Evolutionary conservation across 2,329 filamentous ascomycete species (phyloP), one percentile per base, ranked within the genome.

Genomic region (Ophiosphaerella korrae): DNA sequence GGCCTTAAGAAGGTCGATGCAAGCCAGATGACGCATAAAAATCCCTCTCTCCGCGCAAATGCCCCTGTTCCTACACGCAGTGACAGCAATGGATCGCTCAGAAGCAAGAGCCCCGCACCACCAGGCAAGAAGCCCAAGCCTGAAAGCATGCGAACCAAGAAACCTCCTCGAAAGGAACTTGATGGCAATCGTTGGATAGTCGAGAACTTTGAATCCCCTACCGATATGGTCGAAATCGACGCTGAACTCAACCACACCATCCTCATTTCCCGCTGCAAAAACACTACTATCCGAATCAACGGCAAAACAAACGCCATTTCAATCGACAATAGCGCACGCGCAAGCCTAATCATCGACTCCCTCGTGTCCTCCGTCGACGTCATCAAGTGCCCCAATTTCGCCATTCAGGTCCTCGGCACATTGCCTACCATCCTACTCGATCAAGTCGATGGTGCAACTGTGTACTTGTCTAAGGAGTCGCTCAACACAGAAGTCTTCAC

Each of bases 1-100:
- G 87, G 89, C 29, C 82, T 99, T 32, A 88, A 89, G 61, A 99
- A 97, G 80, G 94, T 99, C 42, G 93, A 97, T 77, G 88, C 88
- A 70, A 94, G 89, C 46, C 83, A 97, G 74, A 97, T 97, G 93
- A 99, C 94, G 53, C 94, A 99, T 78, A 97, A 97, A 80, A 99
- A 99, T 76, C 94, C 94, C 12, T 85, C 87, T 8, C 80, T 99
- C 50, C 87, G 94, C 56, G 84, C 89, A 21, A 80, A 80, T 53
- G 88, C 89, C 11, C 82, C 84, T 2, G 90, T 93, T 3, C 81
- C 89, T 1, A 80, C 80, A 50, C 77, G 82, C 50, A 81, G 80
- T 46, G 77, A 79, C 18, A 81, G 80, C 52, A 78, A 79, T 35
- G 62, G 68, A 29, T 71, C 67, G 6, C 69, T 78, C 33, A 83